Evolutionary conservation across 2,329 filamentous ascomycete genomes (phyloP).

Genomic region (Beauveria sp.): DNA sequence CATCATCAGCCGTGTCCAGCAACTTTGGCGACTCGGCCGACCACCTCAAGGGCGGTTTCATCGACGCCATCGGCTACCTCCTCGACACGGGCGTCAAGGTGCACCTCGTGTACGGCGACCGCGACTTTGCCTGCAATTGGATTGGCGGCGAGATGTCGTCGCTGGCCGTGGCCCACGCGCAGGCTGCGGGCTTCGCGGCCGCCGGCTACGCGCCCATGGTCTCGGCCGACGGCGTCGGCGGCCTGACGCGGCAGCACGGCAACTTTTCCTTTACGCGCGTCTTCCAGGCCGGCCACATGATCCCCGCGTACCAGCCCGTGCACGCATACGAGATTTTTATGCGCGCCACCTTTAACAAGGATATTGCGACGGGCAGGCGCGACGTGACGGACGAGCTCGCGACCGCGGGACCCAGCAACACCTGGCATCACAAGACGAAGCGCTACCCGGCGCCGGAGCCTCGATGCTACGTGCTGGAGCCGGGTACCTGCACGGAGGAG

Average conservation of each 20-base stretch:
- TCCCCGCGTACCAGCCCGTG: slow-evolving; percentile 52
- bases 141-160: slow-evolving; percentile 65
- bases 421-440: slow-evolving; percentile 52
- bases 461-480: slow-evolving; percentile 52
- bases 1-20: slow-evolving; percentile 32
- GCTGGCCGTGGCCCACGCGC: slow-evolving; percentile 49
- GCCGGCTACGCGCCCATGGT: slow-evolving; percentile 66
- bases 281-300: slow-evolving; percentile 57
- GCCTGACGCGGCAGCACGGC: slow-evolving; percentile 65
- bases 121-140: slow-evolving; percentile 56
- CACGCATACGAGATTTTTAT: slow-evolving; percentile 51
- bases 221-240: slow-evolving; percentile 55
- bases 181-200: slow-evolving; percentile 36
- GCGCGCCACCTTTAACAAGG: slow-evolving; percentile 46
- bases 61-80: slow-evolving; percentile 49
- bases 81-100: slow-evolving; percentile 58
- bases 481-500: slow-evolving; percentile 48
- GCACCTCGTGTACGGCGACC: slow-evolving; percentile 61
- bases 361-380: slow-evolving; percentile 45
- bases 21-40: slow-evolving; percentile 56
- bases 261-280: slow-evolving; percentile 62
- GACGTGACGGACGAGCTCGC: slow-evolving; percentile 44
- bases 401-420: slow-evolving; percentile 43
- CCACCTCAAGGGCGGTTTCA: slow-evolving; percentile 42
- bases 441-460: slow-evolving; percentile 37